A percentile compares a stretch with the other conserved stretches of the same genome.
Evolutionary conservation across 2,329 filamentous ascomycete genomes (phyloP).

Genomic region (Beauveria pseudobassiana): DNA sequence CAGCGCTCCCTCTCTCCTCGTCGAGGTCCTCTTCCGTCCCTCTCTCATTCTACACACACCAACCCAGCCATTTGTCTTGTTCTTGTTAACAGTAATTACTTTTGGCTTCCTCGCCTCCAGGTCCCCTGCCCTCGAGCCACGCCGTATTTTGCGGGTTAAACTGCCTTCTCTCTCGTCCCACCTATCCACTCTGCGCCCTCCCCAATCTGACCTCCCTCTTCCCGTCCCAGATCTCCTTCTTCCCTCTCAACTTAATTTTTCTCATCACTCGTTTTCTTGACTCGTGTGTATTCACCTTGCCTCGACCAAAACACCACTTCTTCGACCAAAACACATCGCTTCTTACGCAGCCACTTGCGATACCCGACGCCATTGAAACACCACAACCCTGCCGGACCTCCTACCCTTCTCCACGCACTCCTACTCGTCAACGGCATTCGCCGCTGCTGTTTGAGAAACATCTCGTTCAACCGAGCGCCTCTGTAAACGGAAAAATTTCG

Average conservation of each 20-base stretch:
- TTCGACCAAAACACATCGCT: neutral
- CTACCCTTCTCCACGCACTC: neutral
- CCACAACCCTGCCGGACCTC: no score
- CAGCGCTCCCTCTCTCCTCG: neutral
- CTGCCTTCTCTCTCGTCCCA: constrained; percentile 7
- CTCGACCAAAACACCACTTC: neutral
- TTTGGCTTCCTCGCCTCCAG: neutral
- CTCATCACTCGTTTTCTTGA: neutral
- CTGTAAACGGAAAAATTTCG: neutral
- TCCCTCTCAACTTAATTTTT: neutral
- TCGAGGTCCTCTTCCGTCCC: neutral
- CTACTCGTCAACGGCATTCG: neutral
- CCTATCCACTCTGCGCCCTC: constrained; percentile 1
- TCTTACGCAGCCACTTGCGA: neutral
- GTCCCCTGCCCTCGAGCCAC: constrained; percentile 2
- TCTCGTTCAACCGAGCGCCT: neutral
- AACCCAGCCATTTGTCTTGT: neutral
- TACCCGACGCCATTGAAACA: neutral
- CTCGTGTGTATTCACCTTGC: neutral
- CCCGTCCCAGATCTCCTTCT: constrained; percentile 4
- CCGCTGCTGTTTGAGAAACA: neutral
- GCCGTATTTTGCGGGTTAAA: constrained; percentile 7
- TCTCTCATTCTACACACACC: neutral
- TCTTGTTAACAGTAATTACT: neutral
- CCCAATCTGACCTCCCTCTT: constrained; percentile 10